Percentiles rank a stretch among this genome's conserved stretches.
Evolutionary conservation across 768 basidiomycete genomes (phyloP).

Genomic region (Suillus brevipes): DNA sequence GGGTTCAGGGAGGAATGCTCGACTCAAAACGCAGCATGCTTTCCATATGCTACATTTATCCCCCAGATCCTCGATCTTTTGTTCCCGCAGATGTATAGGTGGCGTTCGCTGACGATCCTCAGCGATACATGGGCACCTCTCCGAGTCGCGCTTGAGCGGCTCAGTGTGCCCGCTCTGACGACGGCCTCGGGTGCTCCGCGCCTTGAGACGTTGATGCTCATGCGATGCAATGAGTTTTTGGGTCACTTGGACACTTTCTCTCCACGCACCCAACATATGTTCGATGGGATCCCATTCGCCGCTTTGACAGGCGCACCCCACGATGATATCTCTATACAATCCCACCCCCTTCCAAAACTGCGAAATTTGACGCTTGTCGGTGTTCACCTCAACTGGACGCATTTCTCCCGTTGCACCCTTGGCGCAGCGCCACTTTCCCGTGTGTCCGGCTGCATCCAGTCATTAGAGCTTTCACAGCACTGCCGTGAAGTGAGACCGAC

Average conservation of each 20-base stretch:
- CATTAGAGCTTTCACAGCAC: conserved; percentile 54
- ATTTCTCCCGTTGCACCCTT: conserved; percentile 35
- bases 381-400: conserved; percentile 56
- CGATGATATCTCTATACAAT: conserved; percentile 12
- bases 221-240: conserved; percentile 61
- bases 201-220: conserved; percentile 53
- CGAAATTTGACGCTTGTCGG: conserved; percentile 52
- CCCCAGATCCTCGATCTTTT: conserved; percentile 39
- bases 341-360: conserved; percentile 40
- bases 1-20: conserved; percentile 11
- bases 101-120: conserved; percentile 53
- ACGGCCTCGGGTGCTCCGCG: conserved; percentile 33
- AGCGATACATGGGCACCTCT: conserved; percentile 62
- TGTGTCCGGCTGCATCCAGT: conserved; percentile 30
- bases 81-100: conserved; percentile 52
- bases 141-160: conserved; percentile 47
- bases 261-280: conserved; percentile 39
- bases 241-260: conserved; percentile 46
- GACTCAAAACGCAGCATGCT: not conserved
- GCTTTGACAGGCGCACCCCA: conserved; percentile 16
- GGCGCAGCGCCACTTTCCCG: not conserved
- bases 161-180: conserved; percentile 37
- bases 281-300: conserved; percentile 34
- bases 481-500: conserved; percentile 55
- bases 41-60: conserved; percentile 14